phyloP scores from a whole-genome alignment of 2,329 filamentous ascomycete species.

The Sporothrix variecibatus region DNA sequence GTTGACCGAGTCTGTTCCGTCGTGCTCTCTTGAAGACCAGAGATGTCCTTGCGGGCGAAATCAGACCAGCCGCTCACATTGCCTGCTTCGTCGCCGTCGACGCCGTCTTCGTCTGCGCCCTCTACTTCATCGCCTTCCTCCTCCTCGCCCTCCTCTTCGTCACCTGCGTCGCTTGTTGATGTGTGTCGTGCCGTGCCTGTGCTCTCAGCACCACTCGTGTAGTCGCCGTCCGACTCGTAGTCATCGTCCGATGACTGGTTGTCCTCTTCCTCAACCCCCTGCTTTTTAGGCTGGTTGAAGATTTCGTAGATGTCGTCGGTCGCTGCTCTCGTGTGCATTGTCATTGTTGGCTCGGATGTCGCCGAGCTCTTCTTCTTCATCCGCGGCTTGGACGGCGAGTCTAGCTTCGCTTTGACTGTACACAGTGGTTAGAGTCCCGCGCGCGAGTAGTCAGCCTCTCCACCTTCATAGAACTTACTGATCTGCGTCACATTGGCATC shows the following conservation, averaged over 20 bases:
- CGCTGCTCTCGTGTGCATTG: constrained; percentile 88
- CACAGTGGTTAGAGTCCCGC: background rate
- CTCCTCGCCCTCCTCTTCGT: constrained; percentile 45
- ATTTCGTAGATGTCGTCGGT: constrained; percentile 98
- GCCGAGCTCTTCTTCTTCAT: constrained; percentile 69
- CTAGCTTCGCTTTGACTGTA: constrained; percentile 86
- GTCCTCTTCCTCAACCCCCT: constrained; percentile 48
- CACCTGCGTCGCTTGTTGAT: constrained; percentile 48
- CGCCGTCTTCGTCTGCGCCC: constrained; percentile 44
- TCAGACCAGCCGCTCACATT: constrained; percentile 86
- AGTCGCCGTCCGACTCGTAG: constrained; percentile 72
- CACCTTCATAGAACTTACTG: constrained; percentile 55
- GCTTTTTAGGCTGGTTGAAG: constrained; percentile 79
- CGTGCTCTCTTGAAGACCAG: constrained; percentile 44
- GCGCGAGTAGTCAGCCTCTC: background rate
- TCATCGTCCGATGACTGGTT: constrained; percentile 50
- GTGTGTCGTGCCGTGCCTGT: constrained; percentile 69
- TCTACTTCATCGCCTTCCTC: constrained; percentile 47
- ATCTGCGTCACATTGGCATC: constrained; percentile 92
- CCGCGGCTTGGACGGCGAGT: constrained; percentile 84
- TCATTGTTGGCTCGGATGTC: constrained; percentile 88
- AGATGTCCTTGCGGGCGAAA: constrained; percentile 74
- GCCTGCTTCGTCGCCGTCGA: constrained; percentile 59
- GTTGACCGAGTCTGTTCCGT: constrained; percentile 19
- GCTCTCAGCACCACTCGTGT: constrained; percentile 84